Base-by-base conservation (phyloP, 345 rosid genomes). In the Gossypium raimondii region DNA sequence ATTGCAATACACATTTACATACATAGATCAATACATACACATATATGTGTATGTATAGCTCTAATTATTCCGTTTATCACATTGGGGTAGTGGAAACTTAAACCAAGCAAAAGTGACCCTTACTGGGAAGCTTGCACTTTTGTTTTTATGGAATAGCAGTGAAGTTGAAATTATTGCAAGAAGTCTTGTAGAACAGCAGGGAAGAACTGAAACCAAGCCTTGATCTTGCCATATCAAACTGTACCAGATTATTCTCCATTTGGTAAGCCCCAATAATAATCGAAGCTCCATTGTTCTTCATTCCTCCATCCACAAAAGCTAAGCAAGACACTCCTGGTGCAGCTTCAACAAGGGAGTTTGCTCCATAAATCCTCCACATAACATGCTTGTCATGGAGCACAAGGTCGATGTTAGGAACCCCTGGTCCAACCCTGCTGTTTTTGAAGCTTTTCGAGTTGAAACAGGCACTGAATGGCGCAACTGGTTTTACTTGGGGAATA, bases 191-290 rank as follows among this genome's bases (percentile, higher is more conserved):
- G 48, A 9, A 25, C 48, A 76, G 63, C 78, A 81, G 17, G 17
- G 80, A 79, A 45, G 87, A 55, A 71, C 81, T 82, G 52, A 84
- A 84, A 1, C 81, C 84, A 2, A 82, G 57, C 70, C 51, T 78
- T 12, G 82, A 80, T 18, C 62, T 57, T 12, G 68, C 80, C 51
- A 78, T 45, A 74, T 82, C 85, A 74, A 82, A 84, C 66, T 82
- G 73, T 57, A 84, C 44, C 1, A 82, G 59, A 41, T 79, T 73
- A 27, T 84, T 81, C 75, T 82, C 78, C 73, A 84, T 24, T 64
- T 80, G 87, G 52, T 80, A 51, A n/a, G 70, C 73, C 56, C 81
- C 85, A 7, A 80, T 73, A 2, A 73, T 44, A 48, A 82, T 74
- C 0, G 85, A 73, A 73, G 82, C 78, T 22, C 58, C 34, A 3